These are phyloP conservation scores for Malus sylvestris DNA, from an alignment of 306 rosid genomes.

Conservation along the genomic window DNA sequence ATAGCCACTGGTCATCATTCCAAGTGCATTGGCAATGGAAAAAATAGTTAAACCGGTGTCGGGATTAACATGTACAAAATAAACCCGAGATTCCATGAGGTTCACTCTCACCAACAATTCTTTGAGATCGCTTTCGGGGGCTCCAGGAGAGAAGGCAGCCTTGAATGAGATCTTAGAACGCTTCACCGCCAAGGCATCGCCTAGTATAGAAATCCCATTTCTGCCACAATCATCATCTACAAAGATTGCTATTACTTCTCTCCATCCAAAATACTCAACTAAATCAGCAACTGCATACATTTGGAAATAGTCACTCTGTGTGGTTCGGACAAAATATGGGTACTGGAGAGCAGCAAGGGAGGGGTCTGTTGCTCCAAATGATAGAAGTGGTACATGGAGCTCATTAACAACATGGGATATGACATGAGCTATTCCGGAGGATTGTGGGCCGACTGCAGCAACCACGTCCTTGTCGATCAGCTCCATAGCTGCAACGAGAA, in stretches of 20 bases:
- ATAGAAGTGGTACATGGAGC: conserved; percentile 83
- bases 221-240: conserved; percentile 83
- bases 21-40: conserved; percentile 47
- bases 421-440: conserved; percentile 86
- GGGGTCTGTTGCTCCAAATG: conserved; percentile 89
- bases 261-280: conserved; percentile 57
- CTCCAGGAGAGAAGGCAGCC: conserved; percentile 62
- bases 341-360: conserved; percentile 68
- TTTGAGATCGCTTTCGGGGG: conserved; percentile 23
- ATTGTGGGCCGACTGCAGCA: conserved; percentile 78
- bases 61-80: conserved; percentile 79
- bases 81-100: conserved; percentile 89
- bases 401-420: conserved; percentile 82
- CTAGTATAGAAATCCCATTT: conserved; percentile 61
- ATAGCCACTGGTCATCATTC: conserved; percentile 54
- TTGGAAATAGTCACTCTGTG: conserved; percentile 70
- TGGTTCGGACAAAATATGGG: conserved; percentile 70
- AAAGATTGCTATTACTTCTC: conserved; percentile 70
- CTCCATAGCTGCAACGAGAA: conserved; percentile 68
- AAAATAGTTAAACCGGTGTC: conserved; percentile 67
- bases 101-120: conserved; percentile 51
- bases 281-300: conserved; percentile 82
- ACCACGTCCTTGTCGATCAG: conserved; percentile 67
- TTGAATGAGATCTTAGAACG: conserved; percentile 67
- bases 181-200: conserved; percentile 58